Evolutionary conservation across 2,329 filamentous ascomycete genomes (phyloP).

Genomic region (Aspergillus tamarii): DNA sequence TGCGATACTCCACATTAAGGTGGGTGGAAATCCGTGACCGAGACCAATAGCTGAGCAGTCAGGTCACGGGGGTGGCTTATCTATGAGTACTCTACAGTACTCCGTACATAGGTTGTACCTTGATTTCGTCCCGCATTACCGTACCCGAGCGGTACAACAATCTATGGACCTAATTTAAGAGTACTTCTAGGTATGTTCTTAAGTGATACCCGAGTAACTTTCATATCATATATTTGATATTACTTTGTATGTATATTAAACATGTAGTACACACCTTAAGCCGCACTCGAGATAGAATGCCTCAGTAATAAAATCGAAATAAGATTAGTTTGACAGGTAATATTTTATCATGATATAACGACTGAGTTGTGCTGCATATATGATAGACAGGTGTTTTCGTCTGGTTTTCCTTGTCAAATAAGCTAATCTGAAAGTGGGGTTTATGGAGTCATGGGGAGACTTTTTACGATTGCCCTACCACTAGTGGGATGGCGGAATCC

Average conservation of each 20-base stretch:
- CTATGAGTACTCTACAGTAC: not conserved
- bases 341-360: not conserved
- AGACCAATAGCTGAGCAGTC: not conserved
- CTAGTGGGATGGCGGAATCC: too few relatives aligned
- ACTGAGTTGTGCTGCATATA: not conserved
- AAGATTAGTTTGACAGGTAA: not conserved
- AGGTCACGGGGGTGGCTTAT: not conserved
- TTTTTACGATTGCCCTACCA: not conserved
- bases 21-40: not conserved
- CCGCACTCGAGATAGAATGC: not conserved
- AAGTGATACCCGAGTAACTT: not conserved
- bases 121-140: too few relatives aligned
- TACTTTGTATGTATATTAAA: not conserved
- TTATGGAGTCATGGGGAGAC: not conserved
- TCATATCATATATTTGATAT: not conserved
- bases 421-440: not conserved
- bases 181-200: not conserved
- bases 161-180: not conserved
- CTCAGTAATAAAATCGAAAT: not conserved
- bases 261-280: not conserved
- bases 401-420: not conserved
- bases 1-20: not conserved
- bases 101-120: too few relatives aligned
- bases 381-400: not conserved
- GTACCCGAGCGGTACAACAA: not conserved